Conservation (phyloP, 441 rosid genomes). For the Geranium incanum region DNA sequence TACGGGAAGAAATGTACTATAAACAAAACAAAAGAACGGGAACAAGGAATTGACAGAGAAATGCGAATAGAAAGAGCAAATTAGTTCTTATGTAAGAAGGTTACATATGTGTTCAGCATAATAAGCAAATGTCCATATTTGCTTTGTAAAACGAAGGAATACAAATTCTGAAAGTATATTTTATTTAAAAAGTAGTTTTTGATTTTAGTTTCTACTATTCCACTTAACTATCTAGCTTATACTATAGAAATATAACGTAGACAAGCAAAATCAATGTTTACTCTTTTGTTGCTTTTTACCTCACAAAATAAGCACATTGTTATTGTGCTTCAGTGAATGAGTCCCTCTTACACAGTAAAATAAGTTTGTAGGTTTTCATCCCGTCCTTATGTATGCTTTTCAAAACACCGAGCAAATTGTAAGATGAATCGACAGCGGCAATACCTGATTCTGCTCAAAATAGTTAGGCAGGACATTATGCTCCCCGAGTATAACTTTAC, state of each 20-base stretch:
- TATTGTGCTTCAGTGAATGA: background rate
- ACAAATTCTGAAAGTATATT: background rate
- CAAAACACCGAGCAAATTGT: conserved; percentile 2
- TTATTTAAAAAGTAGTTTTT: background rate
- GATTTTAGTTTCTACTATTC: background rate
- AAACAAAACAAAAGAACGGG: background rate
- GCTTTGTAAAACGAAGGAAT: background rate
- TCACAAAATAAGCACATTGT: background rate
- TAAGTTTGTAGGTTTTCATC: background rate
- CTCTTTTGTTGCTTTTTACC: background rate
- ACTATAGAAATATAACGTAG: background rate
- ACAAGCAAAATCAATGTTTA: background rate
- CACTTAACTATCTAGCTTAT: background rate
- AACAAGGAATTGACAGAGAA: background rate
- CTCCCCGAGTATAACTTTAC: conserved; percentile 75
- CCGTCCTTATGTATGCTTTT: too few relatives aligned
- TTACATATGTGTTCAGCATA: background rate
- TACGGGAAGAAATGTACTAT: background rate
- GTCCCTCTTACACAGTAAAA: background rate
- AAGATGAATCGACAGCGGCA: background rate
- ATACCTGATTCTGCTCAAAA: conserved; percentile 98
- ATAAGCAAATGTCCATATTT: background rate
- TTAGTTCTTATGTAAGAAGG: background rate
- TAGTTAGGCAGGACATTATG: conserved; percentile 93
- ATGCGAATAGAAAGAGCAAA: background rate